Evolutionary conservation across 768 basidiomycete species (phyloP), one percentile per base, ranked within the genome.

Genomic region (Megacollybia marginata): DNA sequence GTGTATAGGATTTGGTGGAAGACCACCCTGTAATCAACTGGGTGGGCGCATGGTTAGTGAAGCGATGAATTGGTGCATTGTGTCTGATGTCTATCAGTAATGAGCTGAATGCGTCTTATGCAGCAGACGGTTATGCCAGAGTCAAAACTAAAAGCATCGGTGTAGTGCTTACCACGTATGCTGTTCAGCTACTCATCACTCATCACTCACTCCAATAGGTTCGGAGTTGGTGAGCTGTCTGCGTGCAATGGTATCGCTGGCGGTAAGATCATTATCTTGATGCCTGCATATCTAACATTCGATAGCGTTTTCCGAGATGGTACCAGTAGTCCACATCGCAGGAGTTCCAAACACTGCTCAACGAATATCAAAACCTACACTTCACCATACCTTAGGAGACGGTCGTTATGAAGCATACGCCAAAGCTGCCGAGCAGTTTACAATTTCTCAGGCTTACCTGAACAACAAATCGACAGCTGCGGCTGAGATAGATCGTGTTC

Each of bases 121-220:
- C 93, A 13, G 90, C 90, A 0, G 92, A 94, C 60, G 93, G 93
- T 10, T 95, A 95, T 64, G 90, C 93, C 16, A 79, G 94, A 50
- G 82, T 93, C 47, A 94, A 92, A 56, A 80, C 83, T 46, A 69
- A 73, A 43, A 74, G 79, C 56, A 67, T 91, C 44, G 88, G 88
- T 46, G 88, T 82, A 6, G 65, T 92, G 5, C 65, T 78, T 32
- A 95, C 93, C 10, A 96, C 87, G 84, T 85, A 57, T 16, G 71
- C 59, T 1, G 16, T 4, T n/a, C 10, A 19, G 11, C 8, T 8
- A 6, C 23, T 28, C 6, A 28, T 12, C n/a, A 5, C 16, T 2
- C 33, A 5, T 33, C 20, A 28, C 23, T 11, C 23, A 6, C 48
- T 32, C 44, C 34, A 42, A 16, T 2, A 87, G 85, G 2, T 95